Conservation (phyloP, 345 rosid species). For the Gossypium stocksii region DNA sequence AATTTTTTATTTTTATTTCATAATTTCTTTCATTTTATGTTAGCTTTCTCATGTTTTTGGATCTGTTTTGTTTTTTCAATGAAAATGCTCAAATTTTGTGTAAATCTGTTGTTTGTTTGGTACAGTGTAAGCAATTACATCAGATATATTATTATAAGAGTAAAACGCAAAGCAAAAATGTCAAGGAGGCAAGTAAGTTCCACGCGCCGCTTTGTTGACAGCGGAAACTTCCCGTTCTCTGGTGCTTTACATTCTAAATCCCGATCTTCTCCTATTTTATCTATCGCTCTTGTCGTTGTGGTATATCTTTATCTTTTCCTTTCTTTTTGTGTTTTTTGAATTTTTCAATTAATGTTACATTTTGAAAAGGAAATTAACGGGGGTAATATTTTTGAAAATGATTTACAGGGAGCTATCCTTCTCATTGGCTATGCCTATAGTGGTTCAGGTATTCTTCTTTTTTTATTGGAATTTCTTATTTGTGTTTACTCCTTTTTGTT, state of each 20-base stretch:
- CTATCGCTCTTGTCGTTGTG: conserved; percentile 67
- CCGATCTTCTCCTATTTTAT: conserved; percentile 66
- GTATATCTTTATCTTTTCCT: conserved; percentile 26
- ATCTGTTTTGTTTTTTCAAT: neutral
- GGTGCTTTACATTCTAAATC: conserved; percentile 77
- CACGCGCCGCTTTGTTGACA: conserved; percentile 67
- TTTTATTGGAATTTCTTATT: neutral
- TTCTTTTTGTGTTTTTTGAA: neutral
- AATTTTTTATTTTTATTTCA: neutral
- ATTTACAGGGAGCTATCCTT: conserved; percentile 69
- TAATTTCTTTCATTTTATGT: neutral
- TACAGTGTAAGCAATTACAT: neutral
- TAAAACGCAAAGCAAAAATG: conserved; percentile 33
- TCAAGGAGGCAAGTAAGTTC: conserved; percentile 84
- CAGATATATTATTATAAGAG: neutral
- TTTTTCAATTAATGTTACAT: neutral
- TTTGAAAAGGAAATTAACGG: neutral
- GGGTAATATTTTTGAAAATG: neutral
- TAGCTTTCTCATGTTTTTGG: neutral
- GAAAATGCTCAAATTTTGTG: neutral
- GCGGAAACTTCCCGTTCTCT: conserved; percentile 72
- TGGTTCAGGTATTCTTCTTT: conserved; percentile 47
- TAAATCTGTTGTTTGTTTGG: neutral
- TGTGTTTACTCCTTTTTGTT: neutral
- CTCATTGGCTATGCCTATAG: conserved; percentile 68